These are phyloP conservation scores for Mrakia hoshinonis DNA, from an alignment of 768 basidiomycete species.

Conservation along the genomic window DNA sequence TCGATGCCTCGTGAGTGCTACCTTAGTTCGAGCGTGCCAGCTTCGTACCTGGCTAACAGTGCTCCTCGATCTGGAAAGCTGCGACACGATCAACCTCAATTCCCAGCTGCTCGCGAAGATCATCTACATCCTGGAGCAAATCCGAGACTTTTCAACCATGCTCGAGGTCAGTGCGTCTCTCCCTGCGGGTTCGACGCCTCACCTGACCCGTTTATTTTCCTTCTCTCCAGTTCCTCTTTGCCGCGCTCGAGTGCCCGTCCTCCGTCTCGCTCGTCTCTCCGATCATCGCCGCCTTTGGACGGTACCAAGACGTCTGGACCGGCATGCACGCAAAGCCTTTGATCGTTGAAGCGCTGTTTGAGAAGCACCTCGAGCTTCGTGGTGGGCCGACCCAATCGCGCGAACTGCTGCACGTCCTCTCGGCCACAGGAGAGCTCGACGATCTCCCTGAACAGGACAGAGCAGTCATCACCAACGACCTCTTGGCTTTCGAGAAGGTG, in stretches of 20 bases:
- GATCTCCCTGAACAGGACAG: not conserved
- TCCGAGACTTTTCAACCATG: constrained; percentile 17
- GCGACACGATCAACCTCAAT: constrained; percentile 2
- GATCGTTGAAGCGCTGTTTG: constrained; percentile 24
- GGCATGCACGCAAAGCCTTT: constrained; percentile 15
- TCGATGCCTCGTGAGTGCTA: not conserved
- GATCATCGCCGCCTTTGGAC: constrained; percentile 14
- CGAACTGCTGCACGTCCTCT: constrained; percentile 1
- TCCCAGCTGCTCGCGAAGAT: constrained; percentile 9
- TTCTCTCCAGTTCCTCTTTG: constrained; percentile 16
- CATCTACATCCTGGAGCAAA: constrained; percentile 12
- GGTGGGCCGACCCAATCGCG: not conserved
- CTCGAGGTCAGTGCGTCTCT: not conserved
- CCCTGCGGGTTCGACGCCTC: not conserved
- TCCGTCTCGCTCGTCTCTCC: constrained; percentile 2
- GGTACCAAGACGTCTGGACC: constrained; percentile 20
- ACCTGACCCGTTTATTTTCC: not conserved
- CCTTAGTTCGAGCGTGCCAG: not conserved
- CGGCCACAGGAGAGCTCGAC: not conserved
- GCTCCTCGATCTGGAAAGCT: not conserved
- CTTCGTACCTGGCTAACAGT: not conserved
- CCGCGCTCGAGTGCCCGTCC: constrained; percentile 15
- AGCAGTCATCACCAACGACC: not conserved
- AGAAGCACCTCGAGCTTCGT: constrained; percentile 17
- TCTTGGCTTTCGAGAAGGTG: constrained; percentile 14